These are phyloP conservation scores for Tricholoma terreum DNA, from an alignment of 768 basidiomycete genomes.

Conservation along the genomic window DNA sequence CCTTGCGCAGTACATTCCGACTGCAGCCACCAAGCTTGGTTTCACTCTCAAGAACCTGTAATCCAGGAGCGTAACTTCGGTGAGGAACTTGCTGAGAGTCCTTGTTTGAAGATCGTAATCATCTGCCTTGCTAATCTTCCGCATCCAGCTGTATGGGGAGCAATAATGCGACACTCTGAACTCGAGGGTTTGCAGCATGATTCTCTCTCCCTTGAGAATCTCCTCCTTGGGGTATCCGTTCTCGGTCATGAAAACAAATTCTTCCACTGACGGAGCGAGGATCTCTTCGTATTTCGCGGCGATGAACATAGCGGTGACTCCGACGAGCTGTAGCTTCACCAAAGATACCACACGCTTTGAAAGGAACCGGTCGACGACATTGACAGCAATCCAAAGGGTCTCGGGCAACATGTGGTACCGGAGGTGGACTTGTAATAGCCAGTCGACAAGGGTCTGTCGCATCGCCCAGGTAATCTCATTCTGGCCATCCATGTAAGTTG, in stretches of 20 bases:
- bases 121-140: conserved; percentile 97
- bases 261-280: conserved; percentile 93
- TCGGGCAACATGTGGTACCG: conserved; percentile 99
- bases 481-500: conserved; percentile 93
- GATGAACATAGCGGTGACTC: conserved; percentile 98
- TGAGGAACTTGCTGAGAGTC: conserved; percentile 95
- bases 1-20: conserved; percentile 96
- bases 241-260: conserved; percentile 98
- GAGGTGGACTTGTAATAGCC: conserved; percentile 96
- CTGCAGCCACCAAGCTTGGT: conserved; percentile 90
- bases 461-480: conserved; percentile 90
- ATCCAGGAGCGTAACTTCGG: conserved; percentile 93
- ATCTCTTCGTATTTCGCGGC: conserved; percentile 99
- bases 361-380: conserved; percentile 92
- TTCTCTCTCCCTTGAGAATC: conserved; percentile 96
- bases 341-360: conserved; percentile 85
- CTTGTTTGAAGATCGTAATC: conserved; percentile 98
- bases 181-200: conserved; percentile 91
- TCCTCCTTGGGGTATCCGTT: conserved; percentile 92
- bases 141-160: conserved; percentile 99
- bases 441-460: conserved; percentile 96
- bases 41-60: conserved; percentile 90
- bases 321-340: conserved; percentile 92
- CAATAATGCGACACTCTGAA: conserved; percentile 97
- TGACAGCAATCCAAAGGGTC: conserved; percentile 98